Evolutionary conservation across 192 early-diverging fungal species (phyloP).

Genomic region (Umbelopsis sp.): DNA sequence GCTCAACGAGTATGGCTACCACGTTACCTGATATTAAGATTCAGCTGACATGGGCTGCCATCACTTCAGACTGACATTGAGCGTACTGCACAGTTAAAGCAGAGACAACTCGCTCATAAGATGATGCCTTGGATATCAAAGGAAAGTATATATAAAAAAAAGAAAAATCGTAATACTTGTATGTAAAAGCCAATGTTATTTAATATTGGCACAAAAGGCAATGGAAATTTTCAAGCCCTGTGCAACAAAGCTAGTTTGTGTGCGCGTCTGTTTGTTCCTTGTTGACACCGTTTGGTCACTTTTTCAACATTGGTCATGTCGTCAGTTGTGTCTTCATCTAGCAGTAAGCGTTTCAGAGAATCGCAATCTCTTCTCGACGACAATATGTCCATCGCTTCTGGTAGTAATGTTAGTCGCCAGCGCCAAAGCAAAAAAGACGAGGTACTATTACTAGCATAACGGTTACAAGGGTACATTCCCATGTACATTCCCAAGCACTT

Average conservation of each 20-base stretch:
- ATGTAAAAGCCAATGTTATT: not conserved
- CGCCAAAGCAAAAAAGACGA: slow-evolving; percentile 54
- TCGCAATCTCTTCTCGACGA: slow-evolving; percentile 22
- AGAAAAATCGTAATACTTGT: too few species aligned
- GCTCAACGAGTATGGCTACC: too few species aligned
- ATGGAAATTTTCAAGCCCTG: slow-evolving; percentile 4
- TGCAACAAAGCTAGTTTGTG: not conserved
- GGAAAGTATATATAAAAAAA: too few species aligned
- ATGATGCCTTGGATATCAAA: too few species aligned
- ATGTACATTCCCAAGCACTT: not conserved
- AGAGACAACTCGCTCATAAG: too few species aligned
- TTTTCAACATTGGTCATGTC: slow-evolving; percentile 18
- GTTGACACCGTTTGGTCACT: slow-evolving; percentile 19
- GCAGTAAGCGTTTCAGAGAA: slow-evolving; percentile 19
- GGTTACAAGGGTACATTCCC: not conserved
- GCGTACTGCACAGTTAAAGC: too few species aligned
- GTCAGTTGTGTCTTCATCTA: slow-evolving; percentile 22
- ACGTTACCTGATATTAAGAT: too few species aligned
- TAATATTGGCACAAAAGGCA: not conserved
- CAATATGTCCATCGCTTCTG: slow-evolving; percentile 20
- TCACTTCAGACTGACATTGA: too few species aligned
- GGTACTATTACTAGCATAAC: slow-evolving; percentile 1
- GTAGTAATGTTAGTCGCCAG: slow-evolving; percentile 30
- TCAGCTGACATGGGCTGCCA: too few species aligned
- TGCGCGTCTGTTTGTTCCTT: slow-evolving; percentile 11